Conservation (phyloP, 768 basidiomycete genomes). For the Leccinum boreale region DNA sequence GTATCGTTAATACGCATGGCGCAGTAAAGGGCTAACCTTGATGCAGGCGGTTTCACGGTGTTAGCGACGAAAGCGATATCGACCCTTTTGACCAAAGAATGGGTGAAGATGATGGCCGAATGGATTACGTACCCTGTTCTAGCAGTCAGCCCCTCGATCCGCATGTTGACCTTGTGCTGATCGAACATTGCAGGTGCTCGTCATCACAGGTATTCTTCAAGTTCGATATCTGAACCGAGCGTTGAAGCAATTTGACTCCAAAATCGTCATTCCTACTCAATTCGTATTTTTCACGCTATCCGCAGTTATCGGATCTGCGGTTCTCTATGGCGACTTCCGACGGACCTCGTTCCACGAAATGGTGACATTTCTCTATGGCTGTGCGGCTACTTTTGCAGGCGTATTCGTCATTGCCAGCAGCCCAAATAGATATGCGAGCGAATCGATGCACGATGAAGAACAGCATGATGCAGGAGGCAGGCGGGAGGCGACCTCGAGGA, state of each 20-base stretch:
- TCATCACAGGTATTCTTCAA: constrained; percentile 76
- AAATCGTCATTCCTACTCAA: constrained; percentile 92
- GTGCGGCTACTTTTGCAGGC: constrained; percentile 83
- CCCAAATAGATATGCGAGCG: constrained; percentile 32
- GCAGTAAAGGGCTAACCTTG: background rate
- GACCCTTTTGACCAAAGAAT: constrained; percentile 75
- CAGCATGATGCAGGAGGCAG: constrained; percentile 31
- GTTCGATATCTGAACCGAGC: constrained; percentile 83
- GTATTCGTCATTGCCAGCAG: constrained; percentile 85
- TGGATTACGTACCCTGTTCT: constrained; percentile 85
- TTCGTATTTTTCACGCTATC: constrained; percentile 94
- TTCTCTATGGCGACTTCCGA: constrained; percentile 92
- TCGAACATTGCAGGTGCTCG: constrained; percentile 48
- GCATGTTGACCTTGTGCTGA: constrained; percentile 6
- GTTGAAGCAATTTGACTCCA: constrained; percentile 90
- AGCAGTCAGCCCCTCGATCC: constrained; percentile 41
- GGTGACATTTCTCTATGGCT: constrained; percentile 83
- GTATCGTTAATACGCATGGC: background rate
- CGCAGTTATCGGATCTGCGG: constrained; percentile 88
- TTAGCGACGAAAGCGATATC: constrained; percentile 91
- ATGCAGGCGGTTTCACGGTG: constrained; percentile 87
- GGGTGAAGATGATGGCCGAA: constrained; percentile 70
- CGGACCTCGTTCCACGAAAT: constrained; percentile 77
- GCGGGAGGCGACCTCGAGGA: constrained; percentile 28
- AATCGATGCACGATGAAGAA: constrained; percentile 28